phyloP scores from a whole-genome alignment of 2,329 filamentous ascomycete genomes.

The Calonectria pauciramosa region DNA sequence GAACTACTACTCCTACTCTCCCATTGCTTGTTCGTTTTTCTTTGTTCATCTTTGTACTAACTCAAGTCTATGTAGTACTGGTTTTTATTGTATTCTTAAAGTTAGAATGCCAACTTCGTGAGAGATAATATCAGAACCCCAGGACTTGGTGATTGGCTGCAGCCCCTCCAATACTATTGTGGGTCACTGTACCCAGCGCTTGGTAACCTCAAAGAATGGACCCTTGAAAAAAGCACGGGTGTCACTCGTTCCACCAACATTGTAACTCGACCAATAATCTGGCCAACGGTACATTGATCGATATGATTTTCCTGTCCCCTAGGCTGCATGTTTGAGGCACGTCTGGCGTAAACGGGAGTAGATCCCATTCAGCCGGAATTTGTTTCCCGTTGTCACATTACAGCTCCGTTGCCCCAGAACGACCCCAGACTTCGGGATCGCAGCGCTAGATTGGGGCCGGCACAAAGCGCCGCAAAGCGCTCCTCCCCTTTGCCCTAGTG shows the following conservation, averaged over 20 bases:
- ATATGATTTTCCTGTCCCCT: background rate
- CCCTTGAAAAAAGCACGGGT: background rate
- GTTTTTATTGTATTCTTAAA: background rate
- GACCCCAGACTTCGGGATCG: constrained; percentile 3
- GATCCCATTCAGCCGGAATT: background rate
- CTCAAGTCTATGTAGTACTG: background rate
- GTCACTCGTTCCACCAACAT: background rate
- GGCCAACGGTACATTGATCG: background rate
- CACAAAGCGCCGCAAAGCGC: constrained; percentile 7
- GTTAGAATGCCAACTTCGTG: background rate
- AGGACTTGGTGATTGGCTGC: background rate
- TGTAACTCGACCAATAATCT: background rate
- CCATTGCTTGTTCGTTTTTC: no score
- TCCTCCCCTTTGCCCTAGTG: constrained; percentile 36
- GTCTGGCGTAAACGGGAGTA: background rate
- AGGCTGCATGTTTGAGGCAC: background rate
- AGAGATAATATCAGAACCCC: background rate
- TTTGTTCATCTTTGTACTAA: no score
- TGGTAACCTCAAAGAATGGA: background rate
- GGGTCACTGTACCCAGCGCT: background rate
- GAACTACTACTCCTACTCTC: no score
- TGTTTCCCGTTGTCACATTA: background rate
- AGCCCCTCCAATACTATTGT: background rate
- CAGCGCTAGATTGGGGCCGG: background rate
- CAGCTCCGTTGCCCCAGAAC: constrained; percentile 20